phyloP scores from a whole-genome alignment of 441 rosid species.

The Gossypium schwendimanii region DNA sequence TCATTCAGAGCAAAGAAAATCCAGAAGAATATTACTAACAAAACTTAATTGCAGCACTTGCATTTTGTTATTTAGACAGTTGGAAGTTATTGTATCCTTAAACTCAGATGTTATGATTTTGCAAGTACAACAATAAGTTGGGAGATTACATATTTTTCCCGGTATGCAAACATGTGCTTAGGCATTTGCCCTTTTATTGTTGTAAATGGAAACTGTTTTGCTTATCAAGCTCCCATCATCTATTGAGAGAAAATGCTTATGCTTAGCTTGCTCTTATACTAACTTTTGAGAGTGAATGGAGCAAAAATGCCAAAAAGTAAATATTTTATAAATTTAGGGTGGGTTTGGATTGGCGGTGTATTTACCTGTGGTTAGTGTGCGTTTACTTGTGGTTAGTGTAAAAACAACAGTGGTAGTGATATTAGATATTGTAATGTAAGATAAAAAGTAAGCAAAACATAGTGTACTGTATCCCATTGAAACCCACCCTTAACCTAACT shows the following conservation, averaged over 20 bases:
- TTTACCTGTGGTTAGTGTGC: too few relatives aligned
- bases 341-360: too few relatives aligned
- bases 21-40: slow-evolving; percentile 30
- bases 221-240: too few relatives aligned
- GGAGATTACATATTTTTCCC: neutral
- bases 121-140: neutral
- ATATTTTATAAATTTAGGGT: neutral
- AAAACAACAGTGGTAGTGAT: too few relatives aligned
- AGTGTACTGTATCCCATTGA: too few relatives aligned
- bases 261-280: neutral
- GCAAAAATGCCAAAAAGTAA: neutral
- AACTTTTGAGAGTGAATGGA: neutral
- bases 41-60: neutral
- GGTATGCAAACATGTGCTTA: neutral
- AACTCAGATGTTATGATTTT: neutral
- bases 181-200: neutral
- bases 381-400: too few relatives aligned
- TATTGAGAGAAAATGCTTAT: too few relatives aligned
- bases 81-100: neutral
- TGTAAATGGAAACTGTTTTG: neutral
- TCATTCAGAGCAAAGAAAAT: slow-evolving; percentile 50
- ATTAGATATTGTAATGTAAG: too few relatives aligned
- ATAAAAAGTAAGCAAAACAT: too few relatives aligned
- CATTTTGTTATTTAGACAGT: neutral
- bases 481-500: too few relatives aligned